Evolutionary conservation across 176 grass and related monocot genomes (phyloP), one percentile per base, ranked within the genome.

Genomic region (Pharus latifolius): DNA sequence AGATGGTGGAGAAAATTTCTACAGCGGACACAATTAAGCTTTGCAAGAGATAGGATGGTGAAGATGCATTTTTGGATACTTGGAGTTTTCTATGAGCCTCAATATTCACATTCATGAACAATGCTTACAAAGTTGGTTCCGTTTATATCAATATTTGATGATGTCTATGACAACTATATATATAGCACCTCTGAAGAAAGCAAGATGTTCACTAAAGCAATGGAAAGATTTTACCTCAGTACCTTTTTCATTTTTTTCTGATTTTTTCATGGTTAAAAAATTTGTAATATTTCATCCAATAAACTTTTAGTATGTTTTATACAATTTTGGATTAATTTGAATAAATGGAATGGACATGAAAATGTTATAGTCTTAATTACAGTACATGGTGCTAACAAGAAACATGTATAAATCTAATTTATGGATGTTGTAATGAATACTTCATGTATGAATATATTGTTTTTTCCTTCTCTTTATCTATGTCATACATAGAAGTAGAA

Each of bases 201-300:
- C 17, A 31, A 38, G 24, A 20, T 60, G 12, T 55, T 91, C 13
- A 70, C 82, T 9, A 0, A 5, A 28, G 87, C 78, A 25, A 65
- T 90, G 4, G 68, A 90, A 58, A 90, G 82, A 82, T 87, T 66
- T n/a, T n/a, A n/a, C n/a, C n/a, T n/a, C n/a, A n/a, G n/a, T n/a
- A n/a, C n/a, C n/a, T n/a, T n/a, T n/a, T n/a, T n/a, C n/a, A n/a
- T n/a, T n/a, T n/a, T n/a, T n/a, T n/a, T n/a, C n/a, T n/a, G n/a
- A n/a, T n/a, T n/a, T n/a, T n/a, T n/a, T n/a, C n/a, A n/a, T n/a
- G n/a, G n/a, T n/a, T n/a, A n/a, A n/a, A n/a, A n/a, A n/a, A n/a
- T n/a, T n/a, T n/a, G n/a, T n/a, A n/a, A n/a, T n/a, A n/a, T n/a
- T n/a, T n/a, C n/a, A n/a, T n/a, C n/a, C n/a, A n/a, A n/a, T n/a